A percentile compares a stretch with the other conserved stretches of the same genome.
Conservation (phyloP, 2,329 filamentous ascomycete species). For the Fulvia fulva region DNA sequence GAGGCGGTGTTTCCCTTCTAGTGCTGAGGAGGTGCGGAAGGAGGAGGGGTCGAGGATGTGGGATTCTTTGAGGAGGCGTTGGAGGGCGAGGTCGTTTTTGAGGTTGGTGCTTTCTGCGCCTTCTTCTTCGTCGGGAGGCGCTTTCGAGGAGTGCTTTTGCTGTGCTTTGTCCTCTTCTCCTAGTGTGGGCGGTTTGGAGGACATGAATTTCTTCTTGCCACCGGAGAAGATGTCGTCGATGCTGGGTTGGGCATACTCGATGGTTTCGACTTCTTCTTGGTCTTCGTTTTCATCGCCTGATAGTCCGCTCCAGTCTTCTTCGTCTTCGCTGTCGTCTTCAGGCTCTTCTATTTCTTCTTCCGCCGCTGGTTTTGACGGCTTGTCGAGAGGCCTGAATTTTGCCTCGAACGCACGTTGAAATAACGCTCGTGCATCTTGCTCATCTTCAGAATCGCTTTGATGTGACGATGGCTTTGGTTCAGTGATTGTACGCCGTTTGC, state of each 20-base stretch:
- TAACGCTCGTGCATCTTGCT: constrained; percentile 62
- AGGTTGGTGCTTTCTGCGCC: constrained; percentile 63
- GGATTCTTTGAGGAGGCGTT: constrained; percentile 85
- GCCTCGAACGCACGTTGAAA: constrained; percentile 85
- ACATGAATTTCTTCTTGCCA: constrained; percentile 76
- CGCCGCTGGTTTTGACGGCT: constrained; percentile 21
- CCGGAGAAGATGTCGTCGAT: constrained; percentile 33
- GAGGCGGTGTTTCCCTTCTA: constrained; percentile 67
- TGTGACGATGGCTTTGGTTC: constrained; percentile 13
- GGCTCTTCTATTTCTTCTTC: constrained; percentile 29
- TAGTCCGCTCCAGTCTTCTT: constrained; percentile 57
- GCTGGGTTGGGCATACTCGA: constrained; percentile 34
- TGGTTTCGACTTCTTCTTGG: constrained; percentile 38
- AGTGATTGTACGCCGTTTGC: constrained; percentile 40
- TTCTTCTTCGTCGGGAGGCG: constrained; percentile 43
- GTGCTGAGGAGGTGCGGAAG: constrained; percentile 44
- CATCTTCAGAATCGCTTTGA: constrained; percentile 24
- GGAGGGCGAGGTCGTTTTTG: constrained; percentile 87
- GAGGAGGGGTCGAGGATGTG: constrained; percentile 69
- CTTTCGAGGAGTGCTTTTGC: constrained; percentile 21
- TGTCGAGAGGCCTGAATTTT: constrained; percentile 66
- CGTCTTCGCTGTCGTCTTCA: constrained; percentile 22
- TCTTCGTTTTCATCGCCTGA: constrained; percentile 52
- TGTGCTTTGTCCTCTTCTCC: constrained; percentile 20
- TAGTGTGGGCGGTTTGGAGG: constrained; percentile 49